Evolutionary conservation across 1,139 yeast genomes (phyloP).

Genomic region (Geotrichum carabidarum): DNA sequence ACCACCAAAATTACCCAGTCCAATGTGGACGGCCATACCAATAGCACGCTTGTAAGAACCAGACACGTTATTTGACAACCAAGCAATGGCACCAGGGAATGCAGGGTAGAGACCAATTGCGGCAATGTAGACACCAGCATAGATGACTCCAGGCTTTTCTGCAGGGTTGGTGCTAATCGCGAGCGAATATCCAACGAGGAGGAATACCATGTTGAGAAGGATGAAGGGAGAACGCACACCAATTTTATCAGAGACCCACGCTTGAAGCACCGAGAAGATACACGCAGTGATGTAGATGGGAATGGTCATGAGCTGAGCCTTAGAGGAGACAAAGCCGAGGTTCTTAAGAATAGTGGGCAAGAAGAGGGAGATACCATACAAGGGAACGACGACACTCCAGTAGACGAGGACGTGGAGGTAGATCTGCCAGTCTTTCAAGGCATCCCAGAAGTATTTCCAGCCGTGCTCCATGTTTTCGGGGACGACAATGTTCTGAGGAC

Average conservation of each 20-base stretch:
- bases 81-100: slow-evolving; percentile 39
- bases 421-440: slow-evolving; percentile 34
- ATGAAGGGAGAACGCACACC: slow-evolving; percentile 39
- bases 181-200: slow-evolving; percentile 37
- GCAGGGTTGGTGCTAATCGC: slow-evolving; percentile 25
- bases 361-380: slow-evolving; percentile 32
- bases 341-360: slow-evolving; percentile 37
- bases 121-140: slow-evolving; percentile 38
- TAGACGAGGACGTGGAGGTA: slow-evolving; percentile 25
- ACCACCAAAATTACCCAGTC: slow-evolving; percentile 43
- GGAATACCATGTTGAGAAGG: slow-evolving; percentile 28
- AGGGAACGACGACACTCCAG: slow-evolving; percentile 25
- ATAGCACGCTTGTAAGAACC: slow-evolving; percentile 41
- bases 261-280: slow-evolving; percentile 33
- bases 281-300: slow-evolving; percentile 40
- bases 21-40: slow-evolving; percentile 42
- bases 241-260: slow-evolving; percentile 34
- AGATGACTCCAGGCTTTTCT: slow-evolving; percentile 24
- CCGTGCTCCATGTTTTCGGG: slow-evolving; percentile 19
- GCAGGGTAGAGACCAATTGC: slow-evolving; percentile 40
- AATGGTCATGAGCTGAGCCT: slow-evolving; percentile 34
- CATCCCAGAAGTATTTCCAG: slow-evolving; percentile 29
- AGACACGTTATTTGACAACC: slow-evolving; percentile 41
- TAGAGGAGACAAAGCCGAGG: slow-evolving; percentile 32
- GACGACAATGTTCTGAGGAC: not conserved